These are phyloP conservation scores for Fomitopsis serialis DNA, from an alignment of 768 basidiomycete species.

Conservation along the genomic window DNA sequence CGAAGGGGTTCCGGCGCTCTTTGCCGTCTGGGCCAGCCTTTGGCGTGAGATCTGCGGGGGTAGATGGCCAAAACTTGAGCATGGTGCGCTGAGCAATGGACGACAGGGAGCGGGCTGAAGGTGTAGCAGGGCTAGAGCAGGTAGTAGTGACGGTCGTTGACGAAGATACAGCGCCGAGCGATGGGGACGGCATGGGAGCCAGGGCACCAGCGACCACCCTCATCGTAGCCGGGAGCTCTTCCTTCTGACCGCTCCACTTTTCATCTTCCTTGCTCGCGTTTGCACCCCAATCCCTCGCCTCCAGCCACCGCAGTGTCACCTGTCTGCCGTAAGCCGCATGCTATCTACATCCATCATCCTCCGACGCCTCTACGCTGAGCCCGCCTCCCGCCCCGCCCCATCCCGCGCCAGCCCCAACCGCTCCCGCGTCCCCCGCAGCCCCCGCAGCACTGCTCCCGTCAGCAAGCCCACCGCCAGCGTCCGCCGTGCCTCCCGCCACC, in stretches of 20 bases:
- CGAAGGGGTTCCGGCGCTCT: slow-evolving; percentile 60
- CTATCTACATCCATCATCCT: background rate
- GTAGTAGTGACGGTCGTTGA: background rate
- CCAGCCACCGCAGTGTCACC: background rate
- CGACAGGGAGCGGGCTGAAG: slow-evolving; percentile 1
- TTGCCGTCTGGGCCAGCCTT: slow-evolving; percentile 37
- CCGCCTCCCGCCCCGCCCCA: slow-evolving; percentile 9
- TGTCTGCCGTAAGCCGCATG: background rate
- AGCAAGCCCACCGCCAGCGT: slow-evolving; percentile 50
- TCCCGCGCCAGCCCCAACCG: slow-evolving; percentile 19
- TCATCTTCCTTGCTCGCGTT: background rate
- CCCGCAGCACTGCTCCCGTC: slow-evolving; percentile 50
- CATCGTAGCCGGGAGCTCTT: background rate
- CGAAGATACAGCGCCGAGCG: background rate
- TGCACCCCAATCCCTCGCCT: background rate
- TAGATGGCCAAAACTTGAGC: slow-evolving; percentile 65
- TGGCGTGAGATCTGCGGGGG: slow-evolving; percentile 44
- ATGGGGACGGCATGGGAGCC: background rate
- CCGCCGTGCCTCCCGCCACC: slow-evolving; percentile 42
- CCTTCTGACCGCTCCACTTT: background rate
- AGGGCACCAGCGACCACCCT: background rate
- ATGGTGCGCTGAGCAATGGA: slow-evolving; percentile 29
- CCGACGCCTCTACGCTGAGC: background rate
- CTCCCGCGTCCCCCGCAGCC: slow-evolving; percentile 24
- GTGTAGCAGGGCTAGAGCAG: background rate